Conservation (phyloP, 805 yeast genomes). For the Sungouiozyma intestinalis region DNA sequence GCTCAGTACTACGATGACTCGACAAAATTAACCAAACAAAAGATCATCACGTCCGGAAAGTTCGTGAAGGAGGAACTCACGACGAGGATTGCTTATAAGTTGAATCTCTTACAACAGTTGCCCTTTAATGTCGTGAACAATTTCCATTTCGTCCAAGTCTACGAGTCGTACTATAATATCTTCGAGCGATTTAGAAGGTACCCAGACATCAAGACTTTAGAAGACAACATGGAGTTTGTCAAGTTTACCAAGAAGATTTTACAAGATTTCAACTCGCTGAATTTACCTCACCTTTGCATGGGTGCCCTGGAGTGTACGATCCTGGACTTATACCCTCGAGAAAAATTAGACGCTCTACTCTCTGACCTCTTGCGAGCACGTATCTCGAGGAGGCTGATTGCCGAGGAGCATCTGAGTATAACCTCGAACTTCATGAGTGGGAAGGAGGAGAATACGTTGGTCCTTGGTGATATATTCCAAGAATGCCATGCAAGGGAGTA, state of each 20-base stretch:
- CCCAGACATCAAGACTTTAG: conserved; percentile 53
- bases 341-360: conserved; percentile 60
- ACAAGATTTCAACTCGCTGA: conserved; percentile 65
- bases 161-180: conserved; percentile 79
- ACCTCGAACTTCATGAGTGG: conserved; percentile 50
- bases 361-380: conserved; percentile 73
- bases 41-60: conserved; percentile 73
- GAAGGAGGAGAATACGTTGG: conserved; percentile 34
- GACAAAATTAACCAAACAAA: conserved; percentile 55
- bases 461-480: conserved; percentile 73
- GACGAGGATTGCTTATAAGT: conserved; percentile 68
- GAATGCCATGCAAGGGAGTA: conserved; percentile 66
- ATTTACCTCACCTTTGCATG: conserved; percentile 83
- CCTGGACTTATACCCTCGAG: conserved; percentile 44
- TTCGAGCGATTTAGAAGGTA: conserved; percentile 76
- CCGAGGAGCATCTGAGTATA: conserved; percentile 81
- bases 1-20: conserved; percentile 73
- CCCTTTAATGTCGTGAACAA: conserved; percentile 82
- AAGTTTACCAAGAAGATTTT: conserved; percentile 50
- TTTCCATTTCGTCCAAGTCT: conserved; percentile 76
- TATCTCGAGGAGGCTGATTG: conserved; percentile 79
- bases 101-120: conserved; percentile 66
- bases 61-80: conserved; percentile 83
- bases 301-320: conserved; percentile 80
- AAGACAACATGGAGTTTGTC: conserved; percentile 71